Evolutionary conservation across 768 basidiomycete species (phyloP), one percentile per base, ranked within the genome.

Genomic region (Serendipita sp.): DNA sequence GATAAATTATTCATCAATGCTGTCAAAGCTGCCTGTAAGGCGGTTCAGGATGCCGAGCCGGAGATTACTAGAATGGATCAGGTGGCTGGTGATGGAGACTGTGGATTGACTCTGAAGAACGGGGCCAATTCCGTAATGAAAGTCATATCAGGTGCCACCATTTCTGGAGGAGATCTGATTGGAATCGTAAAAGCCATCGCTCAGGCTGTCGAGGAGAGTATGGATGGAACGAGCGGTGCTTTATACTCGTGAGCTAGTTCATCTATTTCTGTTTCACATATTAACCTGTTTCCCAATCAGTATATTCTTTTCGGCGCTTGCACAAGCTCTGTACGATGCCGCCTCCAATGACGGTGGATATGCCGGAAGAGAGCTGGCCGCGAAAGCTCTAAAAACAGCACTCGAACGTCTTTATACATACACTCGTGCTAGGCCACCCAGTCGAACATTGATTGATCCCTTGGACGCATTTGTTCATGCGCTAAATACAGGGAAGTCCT

Each of bases 201-300:
- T 2, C 78, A 82, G 66, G 81, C 85, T 7, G 84, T 86, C 2
- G 89, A 92, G 71, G 84, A 88, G 67, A 76, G 77, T 17, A 95
- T 95, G 92, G 92, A 88, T 13, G 92, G 92, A 34, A 94, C 92
- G 3, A 88, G 86, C 66, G 92, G 92, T 2, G 90, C 91, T 0
- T 72, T 95, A 28, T 95, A 93, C 71, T 92, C 91, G 89, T 90
- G 66, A 63, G 88, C 81, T 11, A 3, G 56, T 62, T 38, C 42
- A 24, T 3, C 34, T 51, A 2, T 31, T 38, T 11, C 26, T 4
- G 30, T 13, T 58, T 24, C 30, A 58, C 53, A 31, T 22, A 7
- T 38, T 38, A 38, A 38, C 53, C 30, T 45, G 42, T 17, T 38
- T 42, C 14, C 53, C n/a, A 61, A 44, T 1, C 69, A 92, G 91